phyloP scores from a whole-genome alignment of 2,329 filamentous ascomycete genomes.

The Talaromyces sp. region DNA sequence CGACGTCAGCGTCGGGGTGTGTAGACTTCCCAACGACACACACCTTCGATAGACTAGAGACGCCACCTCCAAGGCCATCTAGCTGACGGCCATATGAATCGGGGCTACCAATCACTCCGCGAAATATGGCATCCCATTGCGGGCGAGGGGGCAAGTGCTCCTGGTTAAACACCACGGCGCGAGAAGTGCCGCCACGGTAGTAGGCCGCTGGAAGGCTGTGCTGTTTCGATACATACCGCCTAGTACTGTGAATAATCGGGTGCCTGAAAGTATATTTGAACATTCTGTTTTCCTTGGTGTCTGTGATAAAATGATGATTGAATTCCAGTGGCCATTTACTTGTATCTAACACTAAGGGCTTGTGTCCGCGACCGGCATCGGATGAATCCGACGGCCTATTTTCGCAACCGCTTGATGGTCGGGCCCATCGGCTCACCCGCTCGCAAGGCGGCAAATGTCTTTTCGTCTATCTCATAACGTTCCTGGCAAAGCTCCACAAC shows the following conservation, averaged over 20 bases:
- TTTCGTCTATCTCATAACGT: conserved; percentile 21
- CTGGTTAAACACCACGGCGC: conserved; percentile 63
- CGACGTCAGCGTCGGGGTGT: conserved; percentile 58
- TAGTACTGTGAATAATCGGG: too few relatives aligned
- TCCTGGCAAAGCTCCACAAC: conserved; percentile 18
- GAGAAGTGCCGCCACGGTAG: conserved; percentile 70
- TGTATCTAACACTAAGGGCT: too few relatives aligned
- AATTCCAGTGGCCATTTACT: too few relatives aligned
- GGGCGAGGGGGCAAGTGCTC: conserved; percentile 53
- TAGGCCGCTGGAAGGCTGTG: conserved; percentile 55
- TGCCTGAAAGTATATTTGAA: too few relatives aligned
- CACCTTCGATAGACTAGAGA: conserved; percentile 71
- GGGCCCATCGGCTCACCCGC: conserved; percentile 18
- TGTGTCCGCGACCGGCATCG: too few relatives aligned
- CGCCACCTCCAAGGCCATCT: conserved; percentile 70
- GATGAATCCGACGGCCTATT: too few relatives aligned
- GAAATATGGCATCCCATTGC: conserved; percentile 59
- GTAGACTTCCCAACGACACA: conserved; percentile 63
- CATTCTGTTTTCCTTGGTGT: too few relatives aligned
- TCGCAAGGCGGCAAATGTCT: conserved; percentile 17
- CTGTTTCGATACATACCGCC: neutral
- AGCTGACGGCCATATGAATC: conserved; percentile 70
- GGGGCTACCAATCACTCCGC: conserved; percentile 64
- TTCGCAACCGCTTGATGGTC: conserved; percentile 16
- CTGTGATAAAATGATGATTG: too few relatives aligned